Evolutionary conservation across 73 alveolate species (phyloP).

Genomic region (Tetrahymena borealis): DNA sequence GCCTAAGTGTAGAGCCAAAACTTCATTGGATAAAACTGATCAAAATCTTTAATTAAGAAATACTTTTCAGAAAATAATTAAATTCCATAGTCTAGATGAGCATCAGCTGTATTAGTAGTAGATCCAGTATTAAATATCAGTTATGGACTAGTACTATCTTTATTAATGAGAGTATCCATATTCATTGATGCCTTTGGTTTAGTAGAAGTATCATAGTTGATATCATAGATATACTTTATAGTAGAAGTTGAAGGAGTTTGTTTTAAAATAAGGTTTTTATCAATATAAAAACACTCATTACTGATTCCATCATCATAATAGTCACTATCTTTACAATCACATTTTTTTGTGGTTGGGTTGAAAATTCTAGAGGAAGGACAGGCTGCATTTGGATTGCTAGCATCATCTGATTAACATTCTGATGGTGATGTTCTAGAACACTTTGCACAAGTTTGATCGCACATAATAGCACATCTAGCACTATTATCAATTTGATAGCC

Average conservation of each 20-base stretch:
- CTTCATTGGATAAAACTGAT: not conserved
- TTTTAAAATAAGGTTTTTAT: no score
- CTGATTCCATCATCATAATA: not conserved
- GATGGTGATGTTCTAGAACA: not conserved
- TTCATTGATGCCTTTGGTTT: not conserved
- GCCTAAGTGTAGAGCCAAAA: not conserved
- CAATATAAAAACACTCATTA: not conserved
- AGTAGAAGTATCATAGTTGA: not conserved
- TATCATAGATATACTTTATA: no score
- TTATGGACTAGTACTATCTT: no score
- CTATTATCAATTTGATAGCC: not conserved
- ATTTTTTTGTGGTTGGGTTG: not conserved
- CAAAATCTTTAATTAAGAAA: not conserved
- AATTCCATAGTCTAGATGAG: not conserved
- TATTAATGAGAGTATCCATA: no score
- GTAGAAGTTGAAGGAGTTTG: not conserved
- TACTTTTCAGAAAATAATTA: not conserved
- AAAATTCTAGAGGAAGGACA: not conserved
- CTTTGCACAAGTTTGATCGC: not conserved
- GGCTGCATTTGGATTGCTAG: not conserved
- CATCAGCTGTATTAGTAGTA: not conserved
- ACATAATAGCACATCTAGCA: not conserved
- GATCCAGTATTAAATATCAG: no score
- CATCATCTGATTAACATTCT: not conserved
- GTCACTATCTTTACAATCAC: not conserved